These are phyloP conservation scores for Spizellomyces sp. DNA, from an alignment of 192 early-diverging fungal species.

Conservation along the genomic window DNA sequence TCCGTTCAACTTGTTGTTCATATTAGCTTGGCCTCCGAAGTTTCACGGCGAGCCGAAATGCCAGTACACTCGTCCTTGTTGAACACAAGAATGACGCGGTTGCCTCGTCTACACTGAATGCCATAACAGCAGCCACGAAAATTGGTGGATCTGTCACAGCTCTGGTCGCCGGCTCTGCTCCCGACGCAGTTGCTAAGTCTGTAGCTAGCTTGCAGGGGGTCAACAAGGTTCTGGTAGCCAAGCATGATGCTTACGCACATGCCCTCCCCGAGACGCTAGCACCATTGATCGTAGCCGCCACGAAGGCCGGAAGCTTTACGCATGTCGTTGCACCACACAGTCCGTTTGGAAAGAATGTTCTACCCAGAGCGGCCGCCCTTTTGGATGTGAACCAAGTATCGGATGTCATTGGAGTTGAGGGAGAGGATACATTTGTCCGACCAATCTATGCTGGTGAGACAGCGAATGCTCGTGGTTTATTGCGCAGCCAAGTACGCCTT, in stretches of 20 bases:
- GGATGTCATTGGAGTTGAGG: constrained; percentile 79
- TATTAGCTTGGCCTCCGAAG: neutral
- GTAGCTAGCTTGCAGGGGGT: constrained; percentile 70
- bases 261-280: constrained; percentile 81
- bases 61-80: constrained; percentile 76
- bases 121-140: constrained; percentile 82
- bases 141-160: constrained; percentile 84
- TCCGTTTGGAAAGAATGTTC: constrained; percentile 90
- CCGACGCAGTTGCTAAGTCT: constrained; percentile 58
- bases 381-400: constrained; percentile 90
- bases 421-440: constrained; percentile 87
- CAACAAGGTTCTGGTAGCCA: constrained; percentile 83
- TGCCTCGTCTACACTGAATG: constrained; percentile 76
- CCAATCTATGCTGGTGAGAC: constrained; percentile 93
- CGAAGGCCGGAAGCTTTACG: constrained; percentile 71
- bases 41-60: constrained; percentile 13
- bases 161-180: constrained; percentile 73
- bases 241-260: constrained; percentile 77
- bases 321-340: constrained; percentile 88
- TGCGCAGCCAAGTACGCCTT: too few species aligned
- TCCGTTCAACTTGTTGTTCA: too few species aligned
- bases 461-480: too few species aligned
- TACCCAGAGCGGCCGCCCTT: constrained; percentile 91
- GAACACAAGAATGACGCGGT: constrained; percentile 83
- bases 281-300: constrained; percentile 67